Evolutionary conservation across 495 filamentous ascomycete species (phyloP), one percentile per base, ranked within the genome.

Genomic region (Parachaetomium inaequale): DNA sequence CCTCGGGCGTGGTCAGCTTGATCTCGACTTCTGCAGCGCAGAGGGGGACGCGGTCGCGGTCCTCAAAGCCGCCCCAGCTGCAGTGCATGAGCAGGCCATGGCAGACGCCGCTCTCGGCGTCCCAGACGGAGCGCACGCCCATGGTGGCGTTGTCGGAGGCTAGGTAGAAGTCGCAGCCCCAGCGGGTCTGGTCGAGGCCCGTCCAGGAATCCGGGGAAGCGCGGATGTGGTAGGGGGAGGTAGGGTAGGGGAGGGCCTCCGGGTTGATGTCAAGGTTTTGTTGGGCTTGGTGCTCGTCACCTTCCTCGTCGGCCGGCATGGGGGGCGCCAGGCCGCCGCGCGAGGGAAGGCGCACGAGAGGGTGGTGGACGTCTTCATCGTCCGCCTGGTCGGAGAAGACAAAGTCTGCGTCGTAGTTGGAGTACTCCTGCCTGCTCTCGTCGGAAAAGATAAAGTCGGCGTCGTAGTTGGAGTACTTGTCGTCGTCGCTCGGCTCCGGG

Each of bases 201-300:
- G 54, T 63, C 61, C 61, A 58, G 31, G 53, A 51, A 10, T 17
- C 3, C 15, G 43, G 3, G n/a, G 53, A 42, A 2, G 28, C 4
- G 25, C 53, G 32, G 25, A 1, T 26, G 32, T 12, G 17, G 43
- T 57, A 50, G 43, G 45, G 26, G 7, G 25, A 49, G 28, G 21
- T 55, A 1, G 4, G 19, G 25, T 28, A 17, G 31, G 36, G 12
- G 12, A 15, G 8, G 12, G 36, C 17, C 5, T 12, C 17, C 17
- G 8, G 36, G 36, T 12, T 0, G 36, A 2, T 17, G 10, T 36
- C 8, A 5, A 5, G 34, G 34, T 7, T 4, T 7, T 36, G 34
- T 7, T 12, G 4, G 34, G 10, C 8, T 7, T 36, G 34, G 34
- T 36, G 34, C 8, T 11, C 4, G 34, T 36, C 8, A 5, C 8